These are phyloP conservation scores for Dendrobium chrysotoxum DNA, from an alignment of 106 monocot genomes.

Conservation along the genomic window DNA sequence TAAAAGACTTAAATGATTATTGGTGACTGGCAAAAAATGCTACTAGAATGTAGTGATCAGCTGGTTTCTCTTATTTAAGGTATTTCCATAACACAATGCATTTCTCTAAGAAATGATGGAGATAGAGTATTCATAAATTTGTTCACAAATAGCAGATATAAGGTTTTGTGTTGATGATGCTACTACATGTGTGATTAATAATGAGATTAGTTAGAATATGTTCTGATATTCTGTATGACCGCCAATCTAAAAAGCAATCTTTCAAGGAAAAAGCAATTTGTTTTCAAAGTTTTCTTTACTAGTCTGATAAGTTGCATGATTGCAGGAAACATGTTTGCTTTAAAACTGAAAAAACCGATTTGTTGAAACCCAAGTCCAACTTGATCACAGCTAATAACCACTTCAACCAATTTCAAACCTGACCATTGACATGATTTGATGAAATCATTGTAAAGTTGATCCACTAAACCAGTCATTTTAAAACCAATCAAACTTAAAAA, in stretches of 20 bases:
- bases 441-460: background rate
- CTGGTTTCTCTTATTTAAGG: too few species aligned
- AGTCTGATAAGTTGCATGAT: too few species aligned
- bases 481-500: background rate
- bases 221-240: background rate
- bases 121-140: background rate
- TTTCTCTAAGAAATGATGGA: background rate
- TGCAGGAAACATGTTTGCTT: background rate
- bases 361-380: too few species aligned
- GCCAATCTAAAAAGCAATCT: background rate
- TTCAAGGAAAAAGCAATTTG: background rate
- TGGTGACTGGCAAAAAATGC: too few species aligned
- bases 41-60: too few species aligned
- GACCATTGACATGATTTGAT: background rate
- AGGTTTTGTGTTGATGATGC: background rate
- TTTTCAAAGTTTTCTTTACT: background rate
- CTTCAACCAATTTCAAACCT: background rate
- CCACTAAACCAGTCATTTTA: background rate
- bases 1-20: background rate
- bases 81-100: background rate
- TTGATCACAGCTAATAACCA: background rate
- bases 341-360: background rate
- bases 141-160: background rate
- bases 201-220: background rate
- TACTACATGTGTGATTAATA: background rate